phyloP scores from a whole-genome alignment of 768 basidiomycete species.

The Butyriboletus loyo region DNA sequence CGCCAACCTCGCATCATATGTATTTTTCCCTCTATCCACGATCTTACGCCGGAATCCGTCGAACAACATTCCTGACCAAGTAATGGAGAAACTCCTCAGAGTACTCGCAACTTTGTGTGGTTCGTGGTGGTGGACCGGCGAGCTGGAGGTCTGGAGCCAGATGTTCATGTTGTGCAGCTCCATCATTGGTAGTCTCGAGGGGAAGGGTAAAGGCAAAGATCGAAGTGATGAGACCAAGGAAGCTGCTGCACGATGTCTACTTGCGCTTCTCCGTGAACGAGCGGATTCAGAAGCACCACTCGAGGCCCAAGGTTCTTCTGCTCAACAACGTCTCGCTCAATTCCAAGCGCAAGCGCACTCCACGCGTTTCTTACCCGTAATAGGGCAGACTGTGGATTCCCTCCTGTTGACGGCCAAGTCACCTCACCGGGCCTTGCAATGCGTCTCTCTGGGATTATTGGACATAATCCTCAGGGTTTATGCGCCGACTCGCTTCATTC shows the following conservation, averaged over 20 bases:
- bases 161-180: constrained; percentile 74
- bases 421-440: constrained; percentile 57
- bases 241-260: constrained; percentile 67
- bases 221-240: constrained; percentile 81
- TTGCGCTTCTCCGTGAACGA: constrained; percentile 58
- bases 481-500: constrained; percentile 48
- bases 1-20: constrained; percentile 70
- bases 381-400: constrained; percentile 80
- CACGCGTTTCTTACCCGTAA: constrained; percentile 61
- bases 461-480: constrained; percentile 48
- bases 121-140: constrained; percentile 85
- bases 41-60: constrained; percentile 76
- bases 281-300: constrained; percentile 39
- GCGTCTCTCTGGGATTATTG: constrained; percentile 57
- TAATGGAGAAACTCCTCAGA: constrained; percentile 70
- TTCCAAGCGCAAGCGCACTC: constrained; percentile 41
- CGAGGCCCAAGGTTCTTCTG: constrained; percentile 13
- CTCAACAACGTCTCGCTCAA: constrained; percentile 36
- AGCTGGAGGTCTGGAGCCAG: constrained; percentile 76
- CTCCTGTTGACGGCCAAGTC: constrained; percentile 62
- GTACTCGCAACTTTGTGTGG: constrained; percentile 58
- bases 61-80: constrained; percentile 67
- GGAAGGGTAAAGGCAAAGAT: constrained; percentile 62
- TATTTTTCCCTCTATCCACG: constrained; percentile 83
- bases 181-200: constrained; percentile 60